Evolutionary conservation across 2,329 filamentous ascomycete genomes (phyloP).

Genomic region (Colletotrichum sojae): DNA sequence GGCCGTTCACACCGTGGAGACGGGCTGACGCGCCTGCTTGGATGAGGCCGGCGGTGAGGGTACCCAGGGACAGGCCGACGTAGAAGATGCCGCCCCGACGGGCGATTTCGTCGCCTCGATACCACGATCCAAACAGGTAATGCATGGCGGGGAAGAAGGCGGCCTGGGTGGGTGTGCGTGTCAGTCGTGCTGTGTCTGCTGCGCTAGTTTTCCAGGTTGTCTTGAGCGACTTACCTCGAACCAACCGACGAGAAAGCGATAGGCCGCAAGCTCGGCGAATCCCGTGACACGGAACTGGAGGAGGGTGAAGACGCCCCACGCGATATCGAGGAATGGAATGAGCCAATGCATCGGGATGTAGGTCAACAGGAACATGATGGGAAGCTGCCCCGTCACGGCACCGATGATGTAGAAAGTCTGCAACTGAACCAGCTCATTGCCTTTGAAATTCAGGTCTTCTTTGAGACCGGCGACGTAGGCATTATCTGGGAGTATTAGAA

Average conservation of each 20-base stretch:
- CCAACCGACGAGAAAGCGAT: slow-evolving; percentile 53
- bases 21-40: slow-evolving; percentile 60
- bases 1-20: slow-evolving; percentile 56
- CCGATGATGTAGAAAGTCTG: slow-evolving; percentile 46
- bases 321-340: slow-evolving; percentile 55
- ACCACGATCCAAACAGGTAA: slow-evolving; percentile 62
- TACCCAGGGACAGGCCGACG: slow-evolving; percentile 58
- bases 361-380: slow-evolving; percentile 48
- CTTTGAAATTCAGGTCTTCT: slow-evolving; percentile 46
- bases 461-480: slow-evolving; percentile 49
- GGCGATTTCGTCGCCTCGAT: slow-evolving; percentile 59
- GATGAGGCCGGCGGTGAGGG: slow-evolving; percentile 60
- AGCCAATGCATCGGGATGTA: slow-evolving; percentile 47
- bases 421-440: slow-evolving; percentile 47
- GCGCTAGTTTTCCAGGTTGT: neutral
- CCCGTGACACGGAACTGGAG: slow-evolving; percentile 49
- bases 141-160: slow-evolving; percentile 51
- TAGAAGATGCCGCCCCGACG: slow-evolving; percentile 60
- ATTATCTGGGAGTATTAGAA: slow-evolving; percentile 56
- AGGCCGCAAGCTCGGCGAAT: slow-evolving; percentile 42
- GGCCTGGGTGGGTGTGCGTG: slow-evolving; percentile 43
- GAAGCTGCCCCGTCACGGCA: slow-evolving; percentile 46
- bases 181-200: slow-evolving; percentile 51
- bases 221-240: slow-evolving; percentile 41
- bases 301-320: slow-evolving; percentile 71